Conservation (phyloP, 495 filamentous ascomycete genomes). For the Amphirosellinia nigrospora region DNA sequence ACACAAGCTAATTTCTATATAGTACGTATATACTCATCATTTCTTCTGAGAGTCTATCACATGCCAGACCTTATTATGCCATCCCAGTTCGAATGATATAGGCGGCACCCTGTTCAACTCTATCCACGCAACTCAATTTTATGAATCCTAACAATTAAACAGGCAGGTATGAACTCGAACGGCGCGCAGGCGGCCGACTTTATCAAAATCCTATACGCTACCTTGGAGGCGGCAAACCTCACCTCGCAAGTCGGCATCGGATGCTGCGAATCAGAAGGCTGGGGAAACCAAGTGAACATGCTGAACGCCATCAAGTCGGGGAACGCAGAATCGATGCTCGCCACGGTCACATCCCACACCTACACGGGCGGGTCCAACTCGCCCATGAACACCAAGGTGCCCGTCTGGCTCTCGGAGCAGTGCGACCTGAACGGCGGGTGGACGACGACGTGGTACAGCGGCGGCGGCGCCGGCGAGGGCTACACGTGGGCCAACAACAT, state of each 20-base stretch:
- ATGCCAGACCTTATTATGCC: neutral
- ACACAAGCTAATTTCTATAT: neutral
- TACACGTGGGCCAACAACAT: slow-evolving; percentile 64
- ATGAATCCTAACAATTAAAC: slow-evolving; percentile 9
- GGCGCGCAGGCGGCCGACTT: slow-evolving; percentile 50
- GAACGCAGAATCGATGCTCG: slow-evolving; percentile 39
- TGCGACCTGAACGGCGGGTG: slow-evolving; percentile 55
- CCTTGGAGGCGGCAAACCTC: slow-evolving; percentile 39
- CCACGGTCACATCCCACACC: slow-evolving; percentile 46
- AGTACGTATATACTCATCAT: slow-evolving; percentile 6
- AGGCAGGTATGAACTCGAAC: slow-evolving; percentile 45
- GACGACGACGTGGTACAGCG: slow-evolving; percentile 54
- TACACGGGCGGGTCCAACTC: slow-evolving; percentile 45
- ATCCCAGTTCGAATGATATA: neutral
- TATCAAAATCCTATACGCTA: slow-evolving; percentile 46
- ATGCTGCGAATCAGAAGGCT: slow-evolving; percentile 50
- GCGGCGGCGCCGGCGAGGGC: slow-evolving; percentile 57
- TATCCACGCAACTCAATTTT: neutral
- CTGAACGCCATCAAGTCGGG: slow-evolving; percentile 43
- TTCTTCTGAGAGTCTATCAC: neutral
- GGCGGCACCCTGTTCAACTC: neutral
- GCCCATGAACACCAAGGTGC: slow-evolving; percentile 41
- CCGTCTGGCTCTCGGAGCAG: slow-evolving; percentile 49
- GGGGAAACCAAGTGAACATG: slow-evolving; percentile 49
- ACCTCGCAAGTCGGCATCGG: slow-evolving; percentile 42